These are phyloP conservation scores for Sphenostylis stenocarpa DNA, from an alignment of 306 rosid genomes.

Conservation along the genomic window DNA sequence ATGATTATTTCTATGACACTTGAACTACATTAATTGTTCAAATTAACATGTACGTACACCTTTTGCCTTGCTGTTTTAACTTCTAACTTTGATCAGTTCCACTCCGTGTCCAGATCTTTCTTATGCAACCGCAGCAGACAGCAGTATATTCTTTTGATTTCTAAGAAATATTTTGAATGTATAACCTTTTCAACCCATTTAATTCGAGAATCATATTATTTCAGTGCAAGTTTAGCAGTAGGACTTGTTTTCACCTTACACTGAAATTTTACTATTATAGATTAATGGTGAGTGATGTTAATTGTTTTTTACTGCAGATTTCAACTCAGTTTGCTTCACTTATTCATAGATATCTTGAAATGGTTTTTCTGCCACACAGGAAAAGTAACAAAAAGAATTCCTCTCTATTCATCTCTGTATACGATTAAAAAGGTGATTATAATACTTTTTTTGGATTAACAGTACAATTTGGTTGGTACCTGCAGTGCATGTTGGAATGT, in stretches of 20 bases:
- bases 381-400: too few relatives aligned
- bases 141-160: background rate
- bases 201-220: background rate
- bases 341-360: background rate
- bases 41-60: background rate
- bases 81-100: conserved; percentile 7
- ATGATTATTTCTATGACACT: background rate
- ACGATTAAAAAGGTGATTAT: background rate
- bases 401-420: too few relatives aligned
- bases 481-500: background rate
- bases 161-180: background rate
- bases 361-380: background rate
- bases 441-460: background rate
- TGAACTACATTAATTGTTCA: background rate
- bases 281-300: too few relatives aligned
- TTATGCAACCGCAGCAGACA: background rate
- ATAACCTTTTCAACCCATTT: background rate
- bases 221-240: background rate
- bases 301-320: too few relatives aligned
- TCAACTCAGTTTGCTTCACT: too few relatives aligned
- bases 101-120: background rate
- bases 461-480: background rate
- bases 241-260: background rate
- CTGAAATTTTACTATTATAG: too few relatives aligned
- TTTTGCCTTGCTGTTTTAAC: background rate